Base-by-base conservation (phyloP, 768 basidiomycete genomes). In the Pleurotus tuoliensis region DNA sequence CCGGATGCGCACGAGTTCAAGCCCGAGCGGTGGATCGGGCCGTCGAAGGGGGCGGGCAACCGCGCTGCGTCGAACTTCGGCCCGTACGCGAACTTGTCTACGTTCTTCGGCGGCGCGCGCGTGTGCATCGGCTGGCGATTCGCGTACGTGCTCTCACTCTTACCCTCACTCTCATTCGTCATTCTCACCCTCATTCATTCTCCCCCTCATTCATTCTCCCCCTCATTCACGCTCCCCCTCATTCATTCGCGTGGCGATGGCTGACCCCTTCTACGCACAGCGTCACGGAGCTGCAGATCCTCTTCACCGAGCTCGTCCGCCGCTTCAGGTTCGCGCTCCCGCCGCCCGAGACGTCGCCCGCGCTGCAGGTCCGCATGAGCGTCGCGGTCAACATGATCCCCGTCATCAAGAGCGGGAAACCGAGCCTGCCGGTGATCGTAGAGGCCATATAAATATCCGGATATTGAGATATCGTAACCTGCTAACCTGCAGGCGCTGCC, bases 91-190 rank as follows among this genome's bases (percentile, higher is more conserved):
- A 54, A 40, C 39, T 44, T 54, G 52, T 27, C 38, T 15, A 44
- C 52, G 22, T 54, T 54, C 40, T 44, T 54, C 24, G 52, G 52
- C 8, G 52, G 52, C 7, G 38, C 52, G 3, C 25, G 56, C 11
- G 48, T 43, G 12, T 44, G 47, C 16, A 54, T 54, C 24, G 27
- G 61, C 11, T 63, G 62, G 62, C 54, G 60, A 12, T 59, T 61
- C 30, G 60, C 62, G 59, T 63, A 57, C 15, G 40, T 47, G 6
- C 24, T 51, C 30, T 8, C n/a, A n/a, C n/a, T n/a, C n/a, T n/a
- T n/a, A n/a, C n/a, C n/a, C n/a, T n/a, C n/a, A n/a, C n/a, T n/a
- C n/a, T n/a, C n/a, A n/a, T n/a, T n/a, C n/a, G n/a, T n/a, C n/a
- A n/a, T n/a, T n/a, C n/a, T n/a, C n/a, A n/a, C n/a, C n/a, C n/a